phyloP scores from a whole-genome alignment of 2,329 filamentous ascomycete species.

The Monosporascus sp. region DNA sequence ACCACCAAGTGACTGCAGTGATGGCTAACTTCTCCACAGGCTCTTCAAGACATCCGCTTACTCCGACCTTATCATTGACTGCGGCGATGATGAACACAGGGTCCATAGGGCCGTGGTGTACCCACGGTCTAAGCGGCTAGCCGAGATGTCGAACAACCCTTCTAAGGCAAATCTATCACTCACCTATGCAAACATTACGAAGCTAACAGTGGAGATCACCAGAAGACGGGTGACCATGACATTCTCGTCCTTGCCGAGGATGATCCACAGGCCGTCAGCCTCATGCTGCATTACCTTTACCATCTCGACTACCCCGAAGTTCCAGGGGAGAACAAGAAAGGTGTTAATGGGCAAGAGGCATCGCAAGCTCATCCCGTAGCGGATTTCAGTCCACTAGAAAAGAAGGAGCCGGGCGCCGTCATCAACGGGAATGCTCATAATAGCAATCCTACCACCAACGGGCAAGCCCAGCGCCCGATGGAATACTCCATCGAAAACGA shows the following conservation, averaged over 20 bases:
- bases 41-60: slow-evolving; percentile 7
- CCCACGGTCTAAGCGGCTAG: slow-evolving; percentile 4
- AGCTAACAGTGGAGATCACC: neutral
- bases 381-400: neutral
- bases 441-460: neutral
- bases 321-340: neutral
- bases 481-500: slow-evolving; percentile 6
- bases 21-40: neutral
- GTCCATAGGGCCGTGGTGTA: slow-evolving; percentile 12
- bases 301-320: slow-evolving; percentile 12
- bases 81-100: slow-evolving; percentile 7
- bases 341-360: neutral
- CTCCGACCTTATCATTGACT: slow-evolving; percentile 7
- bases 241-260: slow-evolving; percentile 7
- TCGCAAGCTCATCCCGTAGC: neutral
- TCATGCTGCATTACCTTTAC: slow-evolving; percentile 13
- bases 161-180: neutral
- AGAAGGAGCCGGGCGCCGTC: neutral
- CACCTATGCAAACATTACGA: neutral
- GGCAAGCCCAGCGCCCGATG: neutral
- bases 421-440: neutral
- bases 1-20: neutral
- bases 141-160: neutral
- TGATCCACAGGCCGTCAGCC: slow-evolving; percentile 8
- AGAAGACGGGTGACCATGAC: neutral